A percentile compares a stretch with the other conserved stretches of the same genome.
Conservation (phyloP, 805 yeast genomes). For the Myxozyma nipponensis region DNA sequence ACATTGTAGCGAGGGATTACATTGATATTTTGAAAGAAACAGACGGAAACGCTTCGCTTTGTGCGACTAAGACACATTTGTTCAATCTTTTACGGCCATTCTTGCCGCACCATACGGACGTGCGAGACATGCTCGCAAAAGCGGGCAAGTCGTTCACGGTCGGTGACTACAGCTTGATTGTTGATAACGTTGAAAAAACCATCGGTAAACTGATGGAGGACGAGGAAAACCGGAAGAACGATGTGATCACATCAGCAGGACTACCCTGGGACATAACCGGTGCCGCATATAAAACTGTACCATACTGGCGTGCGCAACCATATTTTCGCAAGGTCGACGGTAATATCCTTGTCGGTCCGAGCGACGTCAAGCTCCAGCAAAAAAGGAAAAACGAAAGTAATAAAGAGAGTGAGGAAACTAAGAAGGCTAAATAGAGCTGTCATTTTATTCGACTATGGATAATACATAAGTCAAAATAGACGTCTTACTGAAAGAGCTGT, state of each 20-base stretch:
- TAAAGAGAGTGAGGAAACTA: not conserved
- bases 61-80: conserved; percentile 87
- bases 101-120: conserved; percentile 67
- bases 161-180: conserved; percentile 54
- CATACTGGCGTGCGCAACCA: conserved; percentile 97
- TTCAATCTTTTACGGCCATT: conserved; percentile 84
- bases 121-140: conserved; percentile 67
- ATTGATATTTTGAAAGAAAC: conserved; percentile 69
- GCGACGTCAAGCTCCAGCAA: not conserved
- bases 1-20: conserved; percentile 76
- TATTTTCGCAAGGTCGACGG: conserved; percentile 89
- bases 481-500: not conserved
- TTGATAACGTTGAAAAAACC: conserved; percentile 59
- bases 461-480: no score
- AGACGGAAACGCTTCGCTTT: conserved; percentile 67
- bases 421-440: not conserved
- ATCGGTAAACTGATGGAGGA: conserved; percentile 56
- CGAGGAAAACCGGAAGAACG: conserved; percentile 59
- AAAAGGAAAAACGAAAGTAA: conserved; percentile 4
- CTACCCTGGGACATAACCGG: conserved; percentile 70
- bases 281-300: conserved; percentile 72
- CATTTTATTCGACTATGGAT: no score
- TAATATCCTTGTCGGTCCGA: conserved; percentile 18
- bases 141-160: conserved; percentile 39
- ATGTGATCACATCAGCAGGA: conserved; percentile 43